Conservation (phyloP, 306 rosid genomes). For the Quercus mongolica region DNA sequence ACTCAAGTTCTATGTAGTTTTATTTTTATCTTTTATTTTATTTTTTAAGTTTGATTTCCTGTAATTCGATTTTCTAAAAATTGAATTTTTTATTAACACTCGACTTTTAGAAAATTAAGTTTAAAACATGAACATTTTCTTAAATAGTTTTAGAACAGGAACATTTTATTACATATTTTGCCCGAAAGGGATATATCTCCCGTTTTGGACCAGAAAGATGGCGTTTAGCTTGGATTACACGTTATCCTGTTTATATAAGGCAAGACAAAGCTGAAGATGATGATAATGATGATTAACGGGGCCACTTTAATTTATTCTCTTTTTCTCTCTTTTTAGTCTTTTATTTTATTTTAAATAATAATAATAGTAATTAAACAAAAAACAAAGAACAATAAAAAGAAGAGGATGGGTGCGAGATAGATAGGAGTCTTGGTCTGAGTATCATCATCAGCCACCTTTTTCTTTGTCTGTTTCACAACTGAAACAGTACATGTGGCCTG, state of each 20-base stretch:
- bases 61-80: too few species aligned
- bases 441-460: slow-evolving; percentile 45
- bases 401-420: neutral
- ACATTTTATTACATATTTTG: too few species aligned
- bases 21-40: too few species aligned
- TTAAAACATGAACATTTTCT: rapidly evolving
- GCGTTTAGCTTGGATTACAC: slow-evolving; percentile 41
- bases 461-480: slow-evolving; percentile 69
- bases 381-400: neutral
- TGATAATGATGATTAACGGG: slow-evolving; percentile 4
- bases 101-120: rapidly evolving
- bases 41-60: too few species aligned
- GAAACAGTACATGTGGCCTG: slow-evolving; percentile 34
- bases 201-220: neutral
- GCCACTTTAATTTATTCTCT: slow-evolving; percentile 28
- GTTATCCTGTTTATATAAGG: slow-evolving; percentile 30
- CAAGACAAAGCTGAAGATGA: neutral
- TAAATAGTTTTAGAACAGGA: rapidly evolving
- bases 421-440: slow-evolving; percentile 21
- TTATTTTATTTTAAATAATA: neutral
- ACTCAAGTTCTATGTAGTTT: too few species aligned
- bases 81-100: rapidly evolving
- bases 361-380: neutral
- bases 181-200: rapidly evolving
- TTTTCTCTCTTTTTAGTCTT: too few species aligned